Evolutionary conservation across 1,284 basidiomycete species (phyloP), one percentile per base, ranked within the genome.

Genomic region (Albatrellus sp.): DNA sequence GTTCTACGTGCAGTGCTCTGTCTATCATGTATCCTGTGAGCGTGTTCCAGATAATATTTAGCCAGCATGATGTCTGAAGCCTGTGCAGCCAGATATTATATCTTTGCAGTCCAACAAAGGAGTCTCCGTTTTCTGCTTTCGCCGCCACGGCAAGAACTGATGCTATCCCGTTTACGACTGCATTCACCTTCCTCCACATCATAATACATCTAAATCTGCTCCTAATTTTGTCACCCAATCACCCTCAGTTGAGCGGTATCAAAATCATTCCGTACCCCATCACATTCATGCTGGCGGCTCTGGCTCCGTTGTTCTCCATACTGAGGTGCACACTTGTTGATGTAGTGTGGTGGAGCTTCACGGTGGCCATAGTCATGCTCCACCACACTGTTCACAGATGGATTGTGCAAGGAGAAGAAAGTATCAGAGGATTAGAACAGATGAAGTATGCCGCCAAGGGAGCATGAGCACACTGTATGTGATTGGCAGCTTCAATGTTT

Each of bases 381-480:
- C 53, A 72, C 28, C 62, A 75, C 46, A 62, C 58, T 2, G 63
- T 70, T 24, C 62, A 68, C 45, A 59, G 60, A 20, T 64, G 69
- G 45, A 67, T 75, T 37, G 52, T 56, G 37, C 60, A 62, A 40
- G 67, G 67, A 8, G 64, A 69, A 50, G 59, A 67, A 48, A 65
- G 64, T 31, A 64, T 80, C n/a, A 59, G 61, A 2, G 62, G 67
- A 40, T 57, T 80, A 31, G 72, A 79, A 53, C 59, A 57, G n/a
- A 59, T 78, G 57, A 69, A 62, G 52, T 80, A 80, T 49, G 52
- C 53, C 8, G 69, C 74, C 9, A 68, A 65, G 32, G 72, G 77
- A 1, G 75, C 77, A 43, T 79, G 24, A 24, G 24, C 24, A 24
- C 7, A 4, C 7, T 24, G 24, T 24, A 24, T 7, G 3, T 24